Evolutionary conservation across 2,329 filamentous ascomycete species (phyloP), one percentile per base, ranked within the genome.

Genomic region (Penicillium sclerotigenum): DNA sequence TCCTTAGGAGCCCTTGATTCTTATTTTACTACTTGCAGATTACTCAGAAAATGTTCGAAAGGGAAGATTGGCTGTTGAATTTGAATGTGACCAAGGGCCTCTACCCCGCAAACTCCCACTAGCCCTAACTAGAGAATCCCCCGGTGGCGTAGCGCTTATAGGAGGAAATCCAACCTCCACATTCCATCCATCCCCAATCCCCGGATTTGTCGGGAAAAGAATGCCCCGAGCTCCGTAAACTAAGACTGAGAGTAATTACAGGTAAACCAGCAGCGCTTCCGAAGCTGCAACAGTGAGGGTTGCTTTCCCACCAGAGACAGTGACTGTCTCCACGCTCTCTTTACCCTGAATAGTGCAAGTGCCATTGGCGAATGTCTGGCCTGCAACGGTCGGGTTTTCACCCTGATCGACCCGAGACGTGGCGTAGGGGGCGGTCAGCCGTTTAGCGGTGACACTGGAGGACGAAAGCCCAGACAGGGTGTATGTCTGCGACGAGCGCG

Each of bases 181-280:
- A 41, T 41, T n/a, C 8, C 22, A 24, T 37, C 34, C 34, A 37
- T 41, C 14, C 38, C 28, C 16, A 18, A 6, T 8, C 16, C 13
- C 11, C 20, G 5, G 40, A 4, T 10, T 4, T 26, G 24, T n/a
- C 38, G 38, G 38, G 22, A 4, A 16, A 41, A 3, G 14, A 10
- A 8, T 24, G 22, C 22, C 38, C 40, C 9, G 22, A 13, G 16
- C 24, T n/a, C 24, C 24, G 40, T 37, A 13, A 50, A 31, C 5
- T 14, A 13, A 16, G 20, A 8, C 28, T 18, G n/a, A 24, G 10
- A 24, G 10, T n/a, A 14, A 28, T 26, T 22, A 66, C 29, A 82
- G 57, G 65, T 80, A 79, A 24, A 82, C 71, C 46, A 82, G 54
- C 53, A 82, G 63, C 5, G 79, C 80, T 64, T 83, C 80, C 7